These are phyloP conservation scores for Fusarium beomiforme DNA, from an alignment of 2,329 filamentous ascomycete genomes.

Conservation along the genomic window DNA sequence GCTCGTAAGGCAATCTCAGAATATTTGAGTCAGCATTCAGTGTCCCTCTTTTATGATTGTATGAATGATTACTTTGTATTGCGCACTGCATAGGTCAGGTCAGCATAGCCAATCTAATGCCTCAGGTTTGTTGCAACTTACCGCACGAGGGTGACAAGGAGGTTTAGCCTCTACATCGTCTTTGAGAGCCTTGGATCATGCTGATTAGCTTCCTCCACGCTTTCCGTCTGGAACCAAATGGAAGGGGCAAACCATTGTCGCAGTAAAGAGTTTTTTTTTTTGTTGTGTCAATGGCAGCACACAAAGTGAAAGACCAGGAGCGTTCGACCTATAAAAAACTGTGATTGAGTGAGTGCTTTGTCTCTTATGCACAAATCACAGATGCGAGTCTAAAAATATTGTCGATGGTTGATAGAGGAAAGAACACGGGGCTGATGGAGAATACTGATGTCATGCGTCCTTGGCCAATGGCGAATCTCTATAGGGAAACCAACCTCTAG, in stretches of 20 bases:
- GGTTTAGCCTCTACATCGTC: constrained; percentile 79
- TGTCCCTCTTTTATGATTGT: neutral
- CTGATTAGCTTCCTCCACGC: constrained; percentile 2
- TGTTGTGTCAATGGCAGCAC: neutral
- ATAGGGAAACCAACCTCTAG: too few species aligned
- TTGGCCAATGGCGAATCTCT: neutral
- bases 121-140: constrained; percentile 55
- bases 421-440: neutral
- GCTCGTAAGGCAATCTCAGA: constrained; percentile 82
- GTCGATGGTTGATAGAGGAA: neutral
- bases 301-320: neutral
- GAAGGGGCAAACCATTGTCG: constrained; percentile 15
- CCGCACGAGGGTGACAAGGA: constrained; percentile 86
- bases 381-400: neutral
- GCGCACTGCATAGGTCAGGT: constrained; percentile 71
- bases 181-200: constrained; percentile 56
- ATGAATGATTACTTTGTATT: constrained; percentile 75
- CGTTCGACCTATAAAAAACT: neutral
- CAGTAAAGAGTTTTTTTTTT: too few species aligned
- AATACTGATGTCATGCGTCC: constrained; percentile 26
- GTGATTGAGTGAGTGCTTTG: neutral
- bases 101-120: neutral
- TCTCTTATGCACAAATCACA: neutral
- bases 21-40: neutral
- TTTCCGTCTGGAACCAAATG: too few species aligned